These are phyloP conservation scores for Lactifluus rugatus DNA, from an alignment of 768 basidiomycete species.

Conservation along the genomic window DNA sequence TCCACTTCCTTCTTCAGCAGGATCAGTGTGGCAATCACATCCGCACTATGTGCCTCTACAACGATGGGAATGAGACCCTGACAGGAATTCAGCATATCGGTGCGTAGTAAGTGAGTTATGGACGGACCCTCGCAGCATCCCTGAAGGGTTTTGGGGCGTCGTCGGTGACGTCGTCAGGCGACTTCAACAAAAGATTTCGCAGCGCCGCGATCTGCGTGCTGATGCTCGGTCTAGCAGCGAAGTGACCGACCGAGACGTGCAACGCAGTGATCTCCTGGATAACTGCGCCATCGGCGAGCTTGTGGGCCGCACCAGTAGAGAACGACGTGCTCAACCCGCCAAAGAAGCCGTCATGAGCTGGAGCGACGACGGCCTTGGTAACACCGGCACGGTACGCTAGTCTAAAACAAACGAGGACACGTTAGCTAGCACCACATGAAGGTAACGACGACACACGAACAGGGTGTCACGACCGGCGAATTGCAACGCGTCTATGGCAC, in stretches of 20 bases:
- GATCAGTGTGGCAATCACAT: conserved; percentile 58
- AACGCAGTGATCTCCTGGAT: conserved; percentile 55
- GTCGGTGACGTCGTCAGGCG: conserved; percentile 25
- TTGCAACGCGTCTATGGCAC: conserved; percentile 64
- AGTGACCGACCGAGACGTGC: conserved; percentile 51
- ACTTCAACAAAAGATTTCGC: conserved; percentile 37
- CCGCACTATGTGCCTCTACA: conserved; percentile 52
- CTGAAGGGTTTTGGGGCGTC: conserved; percentile 35
- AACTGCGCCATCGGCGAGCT: conserved; percentile 54
- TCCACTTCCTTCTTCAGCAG: conserved; percentile 56
- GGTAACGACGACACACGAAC: conserved; percentile 28
- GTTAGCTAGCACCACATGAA: conserved; percentile 6
- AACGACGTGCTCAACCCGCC: conserved; percentile 56
- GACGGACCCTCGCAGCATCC: conserved; percentile 36
- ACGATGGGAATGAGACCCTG: conserved; percentile 54
- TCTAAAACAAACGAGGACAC: conserved; percentile 28
- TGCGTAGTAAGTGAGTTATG: not conserved
- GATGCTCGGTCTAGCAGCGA: conserved; percentile 36
- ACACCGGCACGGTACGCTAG: conserved; percentile 69
- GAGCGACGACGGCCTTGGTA: conserved; percentile 56
- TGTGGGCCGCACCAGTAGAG: conserved; percentile 46
- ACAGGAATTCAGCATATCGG: not conserved
- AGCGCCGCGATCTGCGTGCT: conserved; percentile 61
- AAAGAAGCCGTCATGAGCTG: conserved; percentile 45
- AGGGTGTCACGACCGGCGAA: conserved; percentile 52